These are phyloP conservation scores for Zygosaccharomyces rouxii DNA, from an alignment of 805 yeast genomes.

Conservation along the genomic window DNA sequence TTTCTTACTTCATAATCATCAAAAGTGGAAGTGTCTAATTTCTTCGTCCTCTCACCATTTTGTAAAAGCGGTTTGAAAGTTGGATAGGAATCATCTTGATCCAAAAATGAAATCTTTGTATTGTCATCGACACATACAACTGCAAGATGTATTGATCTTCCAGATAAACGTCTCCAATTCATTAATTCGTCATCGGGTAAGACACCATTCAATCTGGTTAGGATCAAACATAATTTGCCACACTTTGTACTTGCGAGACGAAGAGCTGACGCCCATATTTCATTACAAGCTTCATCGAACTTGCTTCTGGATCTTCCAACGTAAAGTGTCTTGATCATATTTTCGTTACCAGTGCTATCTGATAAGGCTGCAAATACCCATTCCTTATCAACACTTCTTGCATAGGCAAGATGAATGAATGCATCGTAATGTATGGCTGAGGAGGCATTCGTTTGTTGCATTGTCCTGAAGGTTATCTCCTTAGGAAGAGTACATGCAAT, in stretches of 20 bases:
- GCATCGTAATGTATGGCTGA: slow-evolving; percentile 47
- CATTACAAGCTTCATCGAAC: slow-evolving; percentile 58
- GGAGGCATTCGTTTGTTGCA: slow-evolving; percentile 27
- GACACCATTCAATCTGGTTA: slow-evolving; percentile 67
- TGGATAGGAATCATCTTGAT: slow-evolving; percentile 32
- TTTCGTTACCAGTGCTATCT: slow-evolving; percentile 69
- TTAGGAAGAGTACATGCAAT: slow-evolving; percentile 42
- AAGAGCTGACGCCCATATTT: slow-evolving; percentile 59
- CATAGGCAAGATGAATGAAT: slow-evolving; percentile 80
- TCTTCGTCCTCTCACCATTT: slow-evolving; percentile 20
- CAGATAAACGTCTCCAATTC: slow-evolving; percentile 71
- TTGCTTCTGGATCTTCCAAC: slow-evolving; percentile 35
- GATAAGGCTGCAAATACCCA: slow-evolving; percentile 91
- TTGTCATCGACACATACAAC: slow-evolving; percentile 64
- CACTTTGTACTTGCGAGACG: slow-evolving; percentile 41
- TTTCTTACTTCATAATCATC: slow-evolving; percentile 43
- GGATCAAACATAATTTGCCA: slow-evolving; percentile 54
- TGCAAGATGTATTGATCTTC: slow-evolving; percentile 55
- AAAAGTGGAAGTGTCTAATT: slow-evolving; percentile 15
- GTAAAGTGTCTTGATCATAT: slow-evolving; percentile 63
- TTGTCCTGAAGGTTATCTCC: slow-evolving; percentile 42
- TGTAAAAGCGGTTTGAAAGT: slow-evolving; percentile 35
- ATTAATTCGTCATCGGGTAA: slow-evolving; percentile 78
- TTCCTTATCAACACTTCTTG: slow-evolving; percentile 69
- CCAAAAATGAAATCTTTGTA: slow-evolving; percentile 43